A percentile compares a stretch with the other conserved stretches of the same genome.
Evolutionary conservation across 192 early-diverging fungal species (phyloP).

Genomic region (Podila verticillata): DNA sequence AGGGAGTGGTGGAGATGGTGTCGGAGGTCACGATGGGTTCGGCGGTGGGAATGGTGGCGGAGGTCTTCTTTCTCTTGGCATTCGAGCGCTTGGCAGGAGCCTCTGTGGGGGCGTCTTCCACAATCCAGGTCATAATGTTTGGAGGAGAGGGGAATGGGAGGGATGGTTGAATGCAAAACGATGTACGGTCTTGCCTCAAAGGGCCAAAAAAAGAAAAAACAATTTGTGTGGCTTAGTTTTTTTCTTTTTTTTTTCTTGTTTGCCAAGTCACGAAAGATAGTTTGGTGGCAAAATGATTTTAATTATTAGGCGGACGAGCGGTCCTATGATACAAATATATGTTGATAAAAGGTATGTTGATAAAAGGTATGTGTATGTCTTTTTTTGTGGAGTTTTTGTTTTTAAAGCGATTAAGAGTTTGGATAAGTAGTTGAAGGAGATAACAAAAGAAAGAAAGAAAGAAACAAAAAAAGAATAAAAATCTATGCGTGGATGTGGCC

Average conservation of each 20-base stretch:
- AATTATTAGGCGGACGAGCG: no score
- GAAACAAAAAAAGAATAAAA: no score
- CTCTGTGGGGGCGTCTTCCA: conserved; percentile 23
- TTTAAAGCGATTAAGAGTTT: no score
- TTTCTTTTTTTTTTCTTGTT: background rate
- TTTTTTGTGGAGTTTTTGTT: background rate
- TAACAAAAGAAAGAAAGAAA: no score
- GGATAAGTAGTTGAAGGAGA: no score
- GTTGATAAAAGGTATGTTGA: background rate
- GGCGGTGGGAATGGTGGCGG: background rate
- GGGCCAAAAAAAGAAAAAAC: background rate
- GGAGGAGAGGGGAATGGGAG: background rate
- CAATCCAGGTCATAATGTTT: conserved; percentile 37
- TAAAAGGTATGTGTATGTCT: background rate
- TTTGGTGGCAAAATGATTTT: no score
- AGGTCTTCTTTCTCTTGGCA: conserved; percentile 41
- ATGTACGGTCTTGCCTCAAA: no score
- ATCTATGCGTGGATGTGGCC: background rate
- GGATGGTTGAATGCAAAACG: background rate
- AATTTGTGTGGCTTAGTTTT: background rate
- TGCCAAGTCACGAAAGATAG: background rate
- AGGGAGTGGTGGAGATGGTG: background rate
- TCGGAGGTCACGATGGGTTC: background rate
- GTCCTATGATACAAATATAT: background rate
- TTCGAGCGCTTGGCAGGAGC: conserved; percentile 34